Percentiles rank a stretch among this genome's conserved stretches.
Conservation (phyloP, 129 eudicot species). For the sunflower (Helianthus annuus) region HanXRQr2.0-SUNRISE NC_035446.2:30415175-30415674, state of each 20-base stretch:
- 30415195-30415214: constrained; percentile 75
- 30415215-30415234: constrained; percentile 33
- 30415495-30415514: constrained; percentile 76
- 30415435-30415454: constrained; percentile 75
- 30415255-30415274: constrained; percentile 60
- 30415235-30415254: constrained; percentile 78
- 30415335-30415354: constrained; percentile 83
- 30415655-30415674: constrained; percentile 53
- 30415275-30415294: constrained; percentile 66
- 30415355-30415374: constrained; percentile 69
- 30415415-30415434: constrained; percentile 78
- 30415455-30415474: constrained; percentile 77
- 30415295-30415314: constrained; percentile 69
- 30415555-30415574: constrained; percentile 65
- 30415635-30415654: constrained; percentile 83
- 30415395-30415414: constrained; percentile 84
- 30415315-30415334: constrained; percentile 73
- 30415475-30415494: constrained; percentile 77
- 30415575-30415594: constrained; percentile 83
- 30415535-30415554: constrained; percentile 37
- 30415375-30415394: constrained; percentile 71
- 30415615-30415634: constrained; percentile 74
- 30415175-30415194: constrained; percentile 72
- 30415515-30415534: constrained; percentile 86
- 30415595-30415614: constrained; percentile 82